Evolutionary conservation across 148 eudicot genomes (phyloP).

Genomic region (Persicaria maculosa): DNA sequence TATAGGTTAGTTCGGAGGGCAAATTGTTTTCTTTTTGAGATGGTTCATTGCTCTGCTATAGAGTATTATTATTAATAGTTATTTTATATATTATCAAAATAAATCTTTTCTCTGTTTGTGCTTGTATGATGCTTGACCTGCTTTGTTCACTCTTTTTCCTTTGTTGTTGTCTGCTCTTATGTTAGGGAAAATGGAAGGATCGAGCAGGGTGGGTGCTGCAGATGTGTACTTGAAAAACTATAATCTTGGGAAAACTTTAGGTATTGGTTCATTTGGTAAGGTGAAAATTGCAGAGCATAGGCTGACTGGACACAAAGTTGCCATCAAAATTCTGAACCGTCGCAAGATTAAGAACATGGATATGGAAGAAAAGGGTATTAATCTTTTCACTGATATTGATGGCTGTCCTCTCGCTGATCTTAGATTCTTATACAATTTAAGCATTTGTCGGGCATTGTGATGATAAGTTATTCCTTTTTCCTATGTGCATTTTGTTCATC

Average conservation of each 20-base stretch:
- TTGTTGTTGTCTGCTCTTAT: background rate
- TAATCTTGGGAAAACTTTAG: conserved; percentile 91
- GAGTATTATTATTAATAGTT: background rate
- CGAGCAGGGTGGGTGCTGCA: conserved; percentile 43
- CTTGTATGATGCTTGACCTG: background rate
- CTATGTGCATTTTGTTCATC: conserved; percentile 1
- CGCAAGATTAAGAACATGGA: conserved; percentile 84
- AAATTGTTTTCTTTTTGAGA: background rate
- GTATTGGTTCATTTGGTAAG: conserved; percentile 95
- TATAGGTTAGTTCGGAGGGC: background rate
- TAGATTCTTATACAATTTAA: background rate
- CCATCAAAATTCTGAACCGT: conserved; percentile 88
- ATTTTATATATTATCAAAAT: background rate
- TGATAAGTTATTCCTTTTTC: background rate
- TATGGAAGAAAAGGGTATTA: conserved; percentile 90
- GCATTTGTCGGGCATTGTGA: background rate
- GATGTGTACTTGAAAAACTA: conserved; percentile 64
- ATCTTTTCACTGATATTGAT: background rate
- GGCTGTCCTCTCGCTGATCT: background rate
- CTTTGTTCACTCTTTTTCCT: background rate
- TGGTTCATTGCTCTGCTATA: background rate
- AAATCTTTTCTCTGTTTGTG: background rate
- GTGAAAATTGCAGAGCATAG: conserved; percentile 92
- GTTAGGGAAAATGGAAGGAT: conserved; percentile 56
- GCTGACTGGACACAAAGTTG: conserved; percentile 82